Conservation (phyloP, 2,329 filamentous ascomycete species). For the Cyphellophora europaea region DNA sequence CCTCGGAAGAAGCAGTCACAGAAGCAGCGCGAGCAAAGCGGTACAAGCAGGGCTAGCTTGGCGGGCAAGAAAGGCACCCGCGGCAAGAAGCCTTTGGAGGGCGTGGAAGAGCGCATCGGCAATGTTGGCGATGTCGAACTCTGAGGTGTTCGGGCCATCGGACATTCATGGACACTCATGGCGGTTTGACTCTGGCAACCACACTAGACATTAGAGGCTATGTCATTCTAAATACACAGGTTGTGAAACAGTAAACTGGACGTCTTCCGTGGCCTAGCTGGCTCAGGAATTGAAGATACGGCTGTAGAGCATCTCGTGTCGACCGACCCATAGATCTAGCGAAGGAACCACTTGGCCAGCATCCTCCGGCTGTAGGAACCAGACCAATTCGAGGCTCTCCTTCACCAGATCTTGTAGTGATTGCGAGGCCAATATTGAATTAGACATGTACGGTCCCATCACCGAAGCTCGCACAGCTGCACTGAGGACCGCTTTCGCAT, state of each 20-base stretch:
- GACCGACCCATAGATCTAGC: conserved; percentile 55
- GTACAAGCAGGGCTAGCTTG: not conserved
- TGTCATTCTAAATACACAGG: too few species aligned
- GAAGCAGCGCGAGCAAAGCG: conserved; percentile 1
- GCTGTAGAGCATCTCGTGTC: conserved; percentile 57
- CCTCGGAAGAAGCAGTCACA: conserved; percentile 8
- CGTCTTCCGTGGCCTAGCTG: too few species aligned
- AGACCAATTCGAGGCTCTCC: conserved; percentile 38
- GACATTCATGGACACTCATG: not conserved
- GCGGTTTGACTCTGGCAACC: too few species aligned
- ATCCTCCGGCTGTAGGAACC: conserved; percentile 40
- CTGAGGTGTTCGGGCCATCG: not conserved
- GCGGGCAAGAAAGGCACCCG: conserved; percentile 5
- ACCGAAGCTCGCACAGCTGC: conserved; percentile 55
- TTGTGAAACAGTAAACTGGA: too few species aligned
- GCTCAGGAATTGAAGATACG: conserved; percentile 56
- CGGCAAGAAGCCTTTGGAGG: conserved; percentile 11
- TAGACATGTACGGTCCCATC: conserved; percentile 57
- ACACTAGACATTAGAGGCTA: too few species aligned
- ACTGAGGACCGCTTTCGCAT: conserved; percentile 53
- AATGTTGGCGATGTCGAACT: conserved; percentile 11
- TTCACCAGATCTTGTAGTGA: conserved; percentile 44
- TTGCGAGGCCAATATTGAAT: conserved; percentile 46
- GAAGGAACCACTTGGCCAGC: conserved; percentile 53
- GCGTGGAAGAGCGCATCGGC: conserved; percentile 15